These are phyloP conservation scores for Lactarius indigo DNA, from an alignment of 768 basidiomycete genomes.

Conservation along the genomic window DNA sequence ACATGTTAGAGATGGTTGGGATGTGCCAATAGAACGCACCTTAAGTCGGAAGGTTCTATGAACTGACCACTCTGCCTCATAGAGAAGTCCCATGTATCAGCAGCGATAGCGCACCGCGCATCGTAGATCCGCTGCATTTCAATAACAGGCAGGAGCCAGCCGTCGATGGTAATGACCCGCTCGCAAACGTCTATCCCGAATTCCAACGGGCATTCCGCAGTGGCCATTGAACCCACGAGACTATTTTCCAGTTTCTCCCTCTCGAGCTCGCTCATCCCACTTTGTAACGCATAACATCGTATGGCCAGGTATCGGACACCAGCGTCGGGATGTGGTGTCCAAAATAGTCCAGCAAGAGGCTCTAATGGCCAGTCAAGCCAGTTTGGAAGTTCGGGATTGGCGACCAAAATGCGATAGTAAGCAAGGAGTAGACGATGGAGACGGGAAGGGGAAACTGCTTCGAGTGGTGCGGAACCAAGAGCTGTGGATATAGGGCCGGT, in stretches of 20 bases:
- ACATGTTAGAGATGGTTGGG: constrained; percentile 23
- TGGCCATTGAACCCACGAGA: constrained; percentile 55
- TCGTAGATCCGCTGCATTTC: constrained; percentile 61
- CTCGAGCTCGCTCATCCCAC: constrained; percentile 74
- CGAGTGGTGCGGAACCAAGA: constrained; percentile 30
- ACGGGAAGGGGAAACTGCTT: constrained; percentile 39
- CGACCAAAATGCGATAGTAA: constrained; percentile 76
- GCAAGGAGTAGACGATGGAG: constrained; percentile 71
- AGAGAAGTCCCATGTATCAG: constrained; percentile 46
- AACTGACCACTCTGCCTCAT: constrained; percentile 35
- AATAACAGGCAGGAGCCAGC: constrained; percentile 75
- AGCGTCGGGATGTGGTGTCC: constrained; percentile 53
- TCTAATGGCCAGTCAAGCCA: constrained; percentile 57
- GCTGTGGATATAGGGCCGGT: constrained; percentile 54
- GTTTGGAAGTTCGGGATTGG: constrained; percentile 64
- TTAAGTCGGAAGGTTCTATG: constrained; percentile 49
- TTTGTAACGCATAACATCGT: constrained; percentile 71
- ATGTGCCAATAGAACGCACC: constrained; percentile 39
- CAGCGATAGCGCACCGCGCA: constrained; percentile 45
- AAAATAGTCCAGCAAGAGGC: constrained; percentile 42
- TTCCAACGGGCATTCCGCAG: constrained; percentile 59
- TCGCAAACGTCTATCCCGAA: constrained; percentile 52
- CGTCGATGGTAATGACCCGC: constrained; percentile 50
- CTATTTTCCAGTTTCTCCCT: constrained; percentile 61
- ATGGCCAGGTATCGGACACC: constrained; percentile 70